Base-by-base conservation (phyloP, 345 rosid genomes). In the Diplotaxis tenuifolia region DNA sequence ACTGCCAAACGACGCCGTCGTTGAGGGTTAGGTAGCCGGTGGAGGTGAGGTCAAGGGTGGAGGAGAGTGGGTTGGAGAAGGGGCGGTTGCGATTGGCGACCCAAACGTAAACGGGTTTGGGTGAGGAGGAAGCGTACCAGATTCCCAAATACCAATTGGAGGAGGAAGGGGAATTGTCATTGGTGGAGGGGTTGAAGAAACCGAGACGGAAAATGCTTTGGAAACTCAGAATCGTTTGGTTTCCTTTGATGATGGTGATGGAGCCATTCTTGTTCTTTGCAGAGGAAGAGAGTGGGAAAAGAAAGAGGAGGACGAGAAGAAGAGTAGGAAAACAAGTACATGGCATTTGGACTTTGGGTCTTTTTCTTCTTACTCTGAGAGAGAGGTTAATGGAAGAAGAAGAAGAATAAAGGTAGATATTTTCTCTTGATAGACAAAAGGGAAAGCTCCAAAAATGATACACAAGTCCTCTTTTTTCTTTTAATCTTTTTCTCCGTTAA, bases 41-140 rank as follows among this genome's bases (percentile, higher is more conserved):
- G 40, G 70, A 47, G 70, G 73, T 71, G 10, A 92, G 78, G 8
- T 68, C 65, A 1, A 92, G 72, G 1, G 74, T 56, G 12, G 94
- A 92, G 10, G 53, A 74, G 62, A 8, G 5, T 21, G 42, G 84
- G 60, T 73, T 82, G 2, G 79, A 62, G 6, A 92, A 9, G 47
- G 98, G 89, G 5, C 7, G 75, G 4, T 84, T 81, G 49, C 91
- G 80, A 31, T 92, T 92, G 0, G 96, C 97, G 47, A 78, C 81
- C 81, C 81, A 78, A 2, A 78, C 81, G 70, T 78, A 63, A 18
- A 59, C 45, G 0, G 77, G 77, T 0, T 23, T 45, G 1, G 73
- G 73, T 14, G 49, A 22, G 16, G 78, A 72, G 19, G 78, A 72
- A 25, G 77, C 74, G 2, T 78, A 78, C 62, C 68, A 73, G 27